phyloP scores from a whole-genome alignment of 176 grass and related monocot genomes.

The Oryza punctata region DNA sequence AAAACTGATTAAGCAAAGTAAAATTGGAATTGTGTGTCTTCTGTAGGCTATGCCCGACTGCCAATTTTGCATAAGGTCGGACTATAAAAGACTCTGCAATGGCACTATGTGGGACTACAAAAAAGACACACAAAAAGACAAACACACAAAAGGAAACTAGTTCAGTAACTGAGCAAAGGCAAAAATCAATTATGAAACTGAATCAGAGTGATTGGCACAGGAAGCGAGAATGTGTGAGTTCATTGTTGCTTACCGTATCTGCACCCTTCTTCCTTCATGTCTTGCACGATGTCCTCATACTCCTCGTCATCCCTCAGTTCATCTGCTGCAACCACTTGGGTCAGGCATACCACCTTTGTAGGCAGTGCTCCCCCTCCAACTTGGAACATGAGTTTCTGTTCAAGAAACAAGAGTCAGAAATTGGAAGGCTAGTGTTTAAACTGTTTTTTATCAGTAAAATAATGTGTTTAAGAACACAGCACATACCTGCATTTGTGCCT shows the following conservation, averaged over 20 bases:
- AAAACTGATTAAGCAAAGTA: conserved; percentile 35
- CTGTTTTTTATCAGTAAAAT: background rate
- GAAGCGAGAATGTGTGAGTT: background rate
- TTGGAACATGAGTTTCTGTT: conserved; percentile 79
- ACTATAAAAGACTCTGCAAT: conserved; percentile 78
- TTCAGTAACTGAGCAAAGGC: conserved; percentile 55
- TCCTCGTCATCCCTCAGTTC: conserved; percentile 94
- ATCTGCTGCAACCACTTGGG: conserved; percentile 72
- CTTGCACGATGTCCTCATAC: conserved; percentile 88
- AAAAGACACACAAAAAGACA: conserved; percentile 71
- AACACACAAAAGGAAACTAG: conserved; percentile 54
- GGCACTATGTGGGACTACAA: conserved; percentile 55
- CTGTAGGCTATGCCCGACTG: conserved; percentile 59
- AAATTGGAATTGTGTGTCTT: conserved; percentile 50
- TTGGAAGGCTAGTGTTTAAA: background rate
- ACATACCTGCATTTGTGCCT: conserved; percentile 90
- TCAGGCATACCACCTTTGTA: conserved; percentile 85
- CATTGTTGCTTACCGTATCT: conserved; percentile 69
- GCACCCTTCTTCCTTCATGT: conserved; percentile 91
- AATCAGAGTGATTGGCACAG: conserved; percentile 26
- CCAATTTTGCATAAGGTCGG: conserved; percentile 69
- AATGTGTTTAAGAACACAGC: background rate
- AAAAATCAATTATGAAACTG: conserved; percentile 21
- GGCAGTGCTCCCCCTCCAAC: conserved; percentile 82
- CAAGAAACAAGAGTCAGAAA: conserved; percentile 30